Evolutionary conservation across 1,284 basidiomycete species (phyloP).

Genomic region (Cryptococcus deneoformans): DNA sequence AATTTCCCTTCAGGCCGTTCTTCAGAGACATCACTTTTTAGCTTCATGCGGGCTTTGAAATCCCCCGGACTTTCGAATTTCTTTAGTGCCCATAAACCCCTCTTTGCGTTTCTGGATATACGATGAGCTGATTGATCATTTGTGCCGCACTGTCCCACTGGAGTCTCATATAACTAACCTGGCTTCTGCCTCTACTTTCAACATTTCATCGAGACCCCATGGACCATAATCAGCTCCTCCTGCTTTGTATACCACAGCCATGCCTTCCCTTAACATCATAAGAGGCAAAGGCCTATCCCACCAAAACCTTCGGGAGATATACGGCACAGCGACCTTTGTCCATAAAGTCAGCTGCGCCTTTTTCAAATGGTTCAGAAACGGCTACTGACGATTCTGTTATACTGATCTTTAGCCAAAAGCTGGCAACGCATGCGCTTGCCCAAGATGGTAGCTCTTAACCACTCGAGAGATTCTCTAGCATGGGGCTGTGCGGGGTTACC

Average conservation of each 20-base stretch:
- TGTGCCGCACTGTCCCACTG: too few relatives aligned
- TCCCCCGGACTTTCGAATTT: conserved; percentile 62
- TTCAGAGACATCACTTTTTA: background rate
- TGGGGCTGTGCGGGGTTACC: conserved; percentile 72
- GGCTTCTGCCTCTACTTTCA: conserved; percentile 61
- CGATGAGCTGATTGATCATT: background rate
- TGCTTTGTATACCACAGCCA: conserved; percentile 70
- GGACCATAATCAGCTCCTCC: conserved; percentile 73
- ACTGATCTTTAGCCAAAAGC: conserved; percentile 73
- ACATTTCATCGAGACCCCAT: conserved; percentile 62
- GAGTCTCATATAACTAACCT: conserved; percentile 54
- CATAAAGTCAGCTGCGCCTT: background rate
- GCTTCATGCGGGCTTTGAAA: too few relatives aligned
- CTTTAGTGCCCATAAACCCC: conserved; percentile 68
- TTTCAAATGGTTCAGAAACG: conserved; percentile 21
- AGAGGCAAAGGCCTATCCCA: conserved; percentile 61
- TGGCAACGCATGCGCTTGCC: conserved; percentile 56
- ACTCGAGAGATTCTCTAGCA: conserved; percentile 64
- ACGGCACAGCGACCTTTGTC: conserved; percentile 63
- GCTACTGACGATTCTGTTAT: conserved; percentile 64
- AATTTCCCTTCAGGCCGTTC: too few relatives aligned
- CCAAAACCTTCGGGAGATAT: conserved; percentile 49
- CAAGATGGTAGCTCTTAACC: conserved; percentile 61
- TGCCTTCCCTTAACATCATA: conserved; percentile 74
- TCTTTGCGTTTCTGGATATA: conserved; percentile 51